Conservation (phyloP, 805 yeast genomes). For the Candida verbasci region DNA sequence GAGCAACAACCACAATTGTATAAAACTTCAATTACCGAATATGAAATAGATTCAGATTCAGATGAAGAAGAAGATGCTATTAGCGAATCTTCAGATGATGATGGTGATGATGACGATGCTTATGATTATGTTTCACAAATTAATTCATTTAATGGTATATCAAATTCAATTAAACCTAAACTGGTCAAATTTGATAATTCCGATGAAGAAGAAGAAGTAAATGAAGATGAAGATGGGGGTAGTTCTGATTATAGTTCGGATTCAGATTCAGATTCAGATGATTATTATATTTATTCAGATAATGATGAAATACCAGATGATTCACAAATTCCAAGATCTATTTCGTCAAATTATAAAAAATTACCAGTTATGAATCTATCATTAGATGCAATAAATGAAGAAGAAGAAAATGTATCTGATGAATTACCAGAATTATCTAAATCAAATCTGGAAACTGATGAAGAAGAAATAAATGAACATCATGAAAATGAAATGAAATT, state of each 20-base stretch:
- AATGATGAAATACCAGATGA: conserved; percentile 8
- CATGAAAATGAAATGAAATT: too few relatives aligned
- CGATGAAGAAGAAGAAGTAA: conserved; percentile 5
- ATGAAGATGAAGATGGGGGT: background rate
- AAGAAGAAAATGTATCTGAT: conserved; percentile 8
- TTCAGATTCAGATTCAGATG: conserved; percentile 13
- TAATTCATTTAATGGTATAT: conserved; percentile 1
- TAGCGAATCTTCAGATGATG: conserved; percentile 5
- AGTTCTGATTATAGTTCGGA: conserved; percentile 6
- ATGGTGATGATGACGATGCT: conserved; percentile 3
- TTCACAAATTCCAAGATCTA: conserved; percentile 1
- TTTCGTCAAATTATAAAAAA: conserved; percentile 9
- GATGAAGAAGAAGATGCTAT: conserved; percentile 13
- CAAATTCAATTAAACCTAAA: background rate
- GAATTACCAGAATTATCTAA: conserved; percentile 10
- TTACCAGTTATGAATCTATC: conserved; percentile 17
- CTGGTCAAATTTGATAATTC: conserved; percentile 1
- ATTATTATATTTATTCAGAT: conserved; percentile 14
- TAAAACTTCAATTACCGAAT: conserved; percentile 32
- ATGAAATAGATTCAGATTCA: conserved; percentile 32
- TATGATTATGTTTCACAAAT: too few relatives aligned
- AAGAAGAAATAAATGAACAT: conserved; percentile 8
- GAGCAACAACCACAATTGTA: conserved; percentile 14
- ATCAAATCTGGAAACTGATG: conserved; percentile 7
- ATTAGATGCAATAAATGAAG: conserved; percentile 10